Evolutionary conservation across 139 green algal genomes (phyloP).

Genomic region (Coccomyxa sp.): DNA sequence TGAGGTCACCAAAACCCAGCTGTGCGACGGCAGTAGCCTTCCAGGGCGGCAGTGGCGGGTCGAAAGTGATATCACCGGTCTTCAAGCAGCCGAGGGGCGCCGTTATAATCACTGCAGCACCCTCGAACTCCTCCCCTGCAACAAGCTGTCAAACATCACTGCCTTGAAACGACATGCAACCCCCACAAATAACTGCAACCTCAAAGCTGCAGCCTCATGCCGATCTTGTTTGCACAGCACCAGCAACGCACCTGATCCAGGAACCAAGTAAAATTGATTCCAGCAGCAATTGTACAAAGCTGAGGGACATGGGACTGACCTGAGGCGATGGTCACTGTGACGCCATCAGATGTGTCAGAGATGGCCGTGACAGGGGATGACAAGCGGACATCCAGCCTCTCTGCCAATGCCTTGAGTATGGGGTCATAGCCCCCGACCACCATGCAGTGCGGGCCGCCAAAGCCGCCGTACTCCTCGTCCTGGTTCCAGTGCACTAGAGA

Average conservation of each 20-base stretch:
- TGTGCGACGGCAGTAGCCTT: slow-evolving; percentile 64
- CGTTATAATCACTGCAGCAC: slow-evolving; percentile 61
- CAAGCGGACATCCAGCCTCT: slow-evolving; percentile 36
- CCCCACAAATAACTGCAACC: neutral
- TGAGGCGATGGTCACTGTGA: neutral
- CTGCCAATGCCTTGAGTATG: slow-evolving; percentile 15
- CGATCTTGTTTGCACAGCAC: too few relatives aligned
- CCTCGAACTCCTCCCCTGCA: slow-evolving; percentile 33
- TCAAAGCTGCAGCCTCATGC: too few relatives aligned
- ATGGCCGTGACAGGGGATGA: slow-evolving; percentile 26
- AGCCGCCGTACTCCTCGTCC: slow-evolving; percentile 75
- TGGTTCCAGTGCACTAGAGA: slow-evolving; percentile 82
- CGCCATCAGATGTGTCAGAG: neutral
- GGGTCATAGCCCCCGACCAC: slow-evolving; percentile 67
- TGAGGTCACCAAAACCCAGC: slow-evolving; percentile 78
- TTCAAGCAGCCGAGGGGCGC: slow-evolving; percentile 72
- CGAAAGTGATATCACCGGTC: slow-evolving; percentile 55
- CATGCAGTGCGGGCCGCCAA: slow-evolving; percentile 85
- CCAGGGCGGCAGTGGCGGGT: slow-evolving; percentile 62
- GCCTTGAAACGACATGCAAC: neutral
- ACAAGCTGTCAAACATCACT: neutral
- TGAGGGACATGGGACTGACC: too few relatives aligned
- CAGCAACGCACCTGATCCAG: too few relatives aligned
- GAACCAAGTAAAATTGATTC: too few relatives aligned
- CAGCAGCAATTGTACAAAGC: too few relatives aligned